These are phyloP conservation scores for Kickxella alabastrina DNA, from an alignment of 192 early-diverging fungal species.

Conservation along the genomic window DNA sequence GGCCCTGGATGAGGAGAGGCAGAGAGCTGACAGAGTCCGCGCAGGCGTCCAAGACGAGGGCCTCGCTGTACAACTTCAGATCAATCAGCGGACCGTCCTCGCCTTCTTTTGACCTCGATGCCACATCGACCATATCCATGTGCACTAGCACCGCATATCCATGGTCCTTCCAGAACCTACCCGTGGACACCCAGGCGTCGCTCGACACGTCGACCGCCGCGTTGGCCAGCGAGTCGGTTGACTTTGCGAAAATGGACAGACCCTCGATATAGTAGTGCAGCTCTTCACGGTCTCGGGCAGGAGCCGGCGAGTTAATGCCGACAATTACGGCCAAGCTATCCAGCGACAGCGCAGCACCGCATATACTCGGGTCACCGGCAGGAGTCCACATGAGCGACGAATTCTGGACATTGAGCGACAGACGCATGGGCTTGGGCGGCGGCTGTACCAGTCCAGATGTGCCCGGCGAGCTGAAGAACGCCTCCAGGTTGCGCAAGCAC, in stretches of 20 bases:
- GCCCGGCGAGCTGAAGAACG: constrained; percentile 47
- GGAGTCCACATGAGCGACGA: constrained; percentile 43
- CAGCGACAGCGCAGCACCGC: constrained; percentile 39
- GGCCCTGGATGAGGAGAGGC: constrained; percentile 20
- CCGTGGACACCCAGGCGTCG: constrained; percentile 48
- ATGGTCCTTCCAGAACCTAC: constrained; percentile 48
- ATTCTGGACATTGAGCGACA: constrained; percentile 50
- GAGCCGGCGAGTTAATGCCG: constrained; percentile 35
- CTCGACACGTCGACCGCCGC: constrained; percentile 34
- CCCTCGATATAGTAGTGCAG: constrained; percentile 50
- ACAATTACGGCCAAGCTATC: constrained; percentile 47
- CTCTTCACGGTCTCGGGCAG: constrained; percentile 45
- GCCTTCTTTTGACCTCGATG: constrained; percentile 30
- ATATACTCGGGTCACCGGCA: constrained; percentile 18
- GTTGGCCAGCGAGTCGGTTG: constrained; percentile 22
- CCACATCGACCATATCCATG: constrained; percentile 48
- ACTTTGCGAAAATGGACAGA: constrained; percentile 36
- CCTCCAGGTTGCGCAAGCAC: constrained; percentile 42
- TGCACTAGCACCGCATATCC: constrained; percentile 43
- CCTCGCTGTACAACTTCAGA: constrained; percentile 42
- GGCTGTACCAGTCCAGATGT: constrained; percentile 50
- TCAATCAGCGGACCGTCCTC: constrained; percentile 43
- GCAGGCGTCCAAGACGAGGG: constrained; percentile 39
- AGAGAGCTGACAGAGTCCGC: constrained; percentile 39
- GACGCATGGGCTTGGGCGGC: constrained; percentile 46